phyloP scores from a whole-genome alignment of 306 rosid species.

The Fagus crenata region DNA sequence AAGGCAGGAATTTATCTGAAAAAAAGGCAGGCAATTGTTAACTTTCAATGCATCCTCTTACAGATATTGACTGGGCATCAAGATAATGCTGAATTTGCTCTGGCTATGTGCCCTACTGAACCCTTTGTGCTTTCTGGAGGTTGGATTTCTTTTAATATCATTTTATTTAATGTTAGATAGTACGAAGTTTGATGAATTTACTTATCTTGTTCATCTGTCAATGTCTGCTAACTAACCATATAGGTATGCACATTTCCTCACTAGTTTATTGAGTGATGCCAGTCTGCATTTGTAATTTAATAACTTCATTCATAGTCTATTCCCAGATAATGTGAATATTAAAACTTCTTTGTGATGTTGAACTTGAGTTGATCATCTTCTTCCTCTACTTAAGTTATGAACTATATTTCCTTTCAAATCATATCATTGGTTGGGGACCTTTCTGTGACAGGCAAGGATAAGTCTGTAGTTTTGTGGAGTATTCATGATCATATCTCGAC shows the following conservation, averaged over 20 bases:
- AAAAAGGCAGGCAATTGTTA: not conserved
- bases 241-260: not conserved
- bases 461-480: constrained; percentile 94
- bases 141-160: constrained; percentile 31
- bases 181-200: not conserved
- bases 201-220: not conserved
- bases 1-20: not conserved
- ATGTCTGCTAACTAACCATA: not conserved
- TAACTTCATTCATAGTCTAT: not conserved
- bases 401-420: not conserved
- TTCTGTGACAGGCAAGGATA: constrained; percentile 78
- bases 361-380: constrained; percentile 1
- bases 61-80: constrained; percentile 96
- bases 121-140: constrained; percentile 99
- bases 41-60: constrained; percentile 16
- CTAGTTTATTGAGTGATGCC: not conserved
- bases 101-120: constrained; percentile 98
- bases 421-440: not conserved
- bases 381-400: not conserved
- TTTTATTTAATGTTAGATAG: not conserved
- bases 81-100: constrained; percentile 99
- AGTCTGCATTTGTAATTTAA: not conserved
- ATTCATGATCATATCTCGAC: constrained; percentile 89
- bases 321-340: not conserved
- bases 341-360: not conserved